phyloP scores from a whole-genome alignment of 2,329 filamentous ascomycete genomes.

The Claviceps citrina region DNA sequence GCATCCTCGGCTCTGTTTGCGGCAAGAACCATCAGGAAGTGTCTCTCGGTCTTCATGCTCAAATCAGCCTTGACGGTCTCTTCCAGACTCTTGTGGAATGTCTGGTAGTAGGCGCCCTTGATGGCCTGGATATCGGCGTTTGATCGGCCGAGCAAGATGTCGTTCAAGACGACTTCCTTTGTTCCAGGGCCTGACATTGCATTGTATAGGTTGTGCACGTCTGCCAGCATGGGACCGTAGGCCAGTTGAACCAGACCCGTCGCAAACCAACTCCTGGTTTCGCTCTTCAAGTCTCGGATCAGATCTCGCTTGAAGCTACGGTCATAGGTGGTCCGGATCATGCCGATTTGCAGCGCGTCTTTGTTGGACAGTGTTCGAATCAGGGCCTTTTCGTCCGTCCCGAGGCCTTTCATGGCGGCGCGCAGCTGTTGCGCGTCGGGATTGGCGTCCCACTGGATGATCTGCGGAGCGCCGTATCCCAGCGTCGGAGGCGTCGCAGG shows the following conservation, averaged over 20 bases:
- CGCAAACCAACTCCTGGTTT: conserved; percentile 61
- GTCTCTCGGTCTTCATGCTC: conserved; percentile 68
- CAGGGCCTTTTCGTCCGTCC: conserved; percentile 68
- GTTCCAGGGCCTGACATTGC: conserved; percentile 71
- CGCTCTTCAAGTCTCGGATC: conserved; percentile 58
- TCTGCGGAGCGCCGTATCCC: conserved; percentile 60
- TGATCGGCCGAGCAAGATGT: conserved; percentile 64
- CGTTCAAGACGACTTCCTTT: conserved; percentile 73
- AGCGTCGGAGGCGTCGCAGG: conserved; percentile 50
- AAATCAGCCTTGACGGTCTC: conserved; percentile 62
- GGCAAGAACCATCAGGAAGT: conserved; percentile 70
- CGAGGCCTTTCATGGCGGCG: conserved; percentile 83
- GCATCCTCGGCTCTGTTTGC: conserved; percentile 66
- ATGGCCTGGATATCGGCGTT: conserved; percentile 85
- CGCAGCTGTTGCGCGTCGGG: conserved; percentile 57
- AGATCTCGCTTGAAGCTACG: conserved; percentile 51
- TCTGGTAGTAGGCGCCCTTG: conserved; percentile 58
- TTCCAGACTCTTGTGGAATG: conserved; percentile 52
- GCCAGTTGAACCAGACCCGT: conserved; percentile 60
- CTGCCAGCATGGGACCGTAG: conserved; percentile 63
- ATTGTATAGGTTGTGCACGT: conserved; percentile 53
- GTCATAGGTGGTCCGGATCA: conserved; percentile 52
- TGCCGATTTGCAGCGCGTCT: conserved; percentile 62
- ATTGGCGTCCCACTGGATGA: conserved; percentile 52
- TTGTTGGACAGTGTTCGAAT: conserved; percentile 56